A percentile compares a stretch with the other conserved stretches of the same genome.
phyloP scores from a whole-genome alignment of 768 basidiomycete species.

The Tubosaeta brunneosetosa region DNA sequence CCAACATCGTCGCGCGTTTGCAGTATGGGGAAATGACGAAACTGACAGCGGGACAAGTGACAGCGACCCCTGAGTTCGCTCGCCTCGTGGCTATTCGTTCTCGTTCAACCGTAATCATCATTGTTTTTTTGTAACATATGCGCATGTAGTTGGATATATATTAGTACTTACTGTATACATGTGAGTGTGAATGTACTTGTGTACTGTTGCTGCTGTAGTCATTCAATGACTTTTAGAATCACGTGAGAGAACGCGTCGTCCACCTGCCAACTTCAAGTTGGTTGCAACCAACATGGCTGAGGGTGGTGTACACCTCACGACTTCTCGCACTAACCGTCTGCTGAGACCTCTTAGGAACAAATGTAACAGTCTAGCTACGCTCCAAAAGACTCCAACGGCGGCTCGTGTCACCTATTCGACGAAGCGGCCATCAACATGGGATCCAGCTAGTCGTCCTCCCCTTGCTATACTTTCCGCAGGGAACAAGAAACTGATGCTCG shows the following conservation, averaged over 20 bases:
- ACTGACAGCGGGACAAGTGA: conserved; percentile 83
- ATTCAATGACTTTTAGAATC: conserved; percentile 2
- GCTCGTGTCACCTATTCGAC: conserved; percentile 11
- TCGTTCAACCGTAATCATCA: background rate
- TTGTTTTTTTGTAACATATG: background rate
- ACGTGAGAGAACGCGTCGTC: conserved; percentile 16
- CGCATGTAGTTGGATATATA: background rate
- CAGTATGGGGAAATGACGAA: conserved; percentile 86
- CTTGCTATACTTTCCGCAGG: conserved; percentile 35
- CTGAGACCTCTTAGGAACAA: conserved; percentile 47
- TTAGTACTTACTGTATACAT: too few relatives aligned
- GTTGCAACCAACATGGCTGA: conserved; percentile 15
- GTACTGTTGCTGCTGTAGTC: background rate
- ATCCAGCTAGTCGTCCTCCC: conserved; percentile 24
- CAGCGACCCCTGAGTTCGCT: conserved; percentile 40
- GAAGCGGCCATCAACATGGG: conserved; percentile 17
- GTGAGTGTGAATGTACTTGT: too few relatives aligned
- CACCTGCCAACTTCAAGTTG: background rate
- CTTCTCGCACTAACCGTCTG: conserved; percentile 40
- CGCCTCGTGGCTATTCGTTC: conserved; percentile 3
- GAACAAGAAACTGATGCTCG: conserved; percentile 32
- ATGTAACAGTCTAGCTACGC: conserved; percentile 35
- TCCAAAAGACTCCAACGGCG: conserved; percentile 15
- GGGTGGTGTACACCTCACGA: conserved; percentile 31
- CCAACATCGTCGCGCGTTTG: conserved; percentile 56